Percentiles rank a stretch among this genome's conserved stretches.
phyloP scores from a whole-genome alignment of 331 rosid genomes.

The Quercus lobata region DNA sequence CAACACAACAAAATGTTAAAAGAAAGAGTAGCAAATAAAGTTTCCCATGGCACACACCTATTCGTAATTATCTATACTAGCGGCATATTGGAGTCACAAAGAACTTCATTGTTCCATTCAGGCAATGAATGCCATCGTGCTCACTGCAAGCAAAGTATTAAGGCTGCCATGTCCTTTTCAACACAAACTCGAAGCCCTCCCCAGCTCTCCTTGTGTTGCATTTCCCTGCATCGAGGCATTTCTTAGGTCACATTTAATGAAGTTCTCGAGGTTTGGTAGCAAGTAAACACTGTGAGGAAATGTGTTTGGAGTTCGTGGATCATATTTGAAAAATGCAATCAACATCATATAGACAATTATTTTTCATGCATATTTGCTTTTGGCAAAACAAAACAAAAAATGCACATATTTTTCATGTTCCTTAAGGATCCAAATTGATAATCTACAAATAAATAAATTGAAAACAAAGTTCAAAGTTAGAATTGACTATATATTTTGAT shows the following conservation, averaged over 20 bases:
- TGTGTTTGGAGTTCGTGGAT: slow-evolving; percentile 41
- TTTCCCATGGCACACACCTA: no score
- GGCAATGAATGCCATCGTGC: no score
- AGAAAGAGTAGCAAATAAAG: no score
- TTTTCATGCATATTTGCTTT: no score
- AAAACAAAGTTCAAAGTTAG: no score
- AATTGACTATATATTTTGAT: no score
- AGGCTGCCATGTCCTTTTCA: neutral
- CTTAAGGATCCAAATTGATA: no score
- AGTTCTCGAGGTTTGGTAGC: slow-evolving; percentile 40
- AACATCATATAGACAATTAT: neutral
- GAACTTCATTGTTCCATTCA: slow-evolving; percentile 51
- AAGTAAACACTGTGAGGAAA: slow-evolving; percentile 58
- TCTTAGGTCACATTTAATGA: slow-evolving; percentile 43
- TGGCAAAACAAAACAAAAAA: no score
- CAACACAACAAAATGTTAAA: no score
- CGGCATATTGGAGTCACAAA: slow-evolving; percentile 35
- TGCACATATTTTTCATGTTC: no score
- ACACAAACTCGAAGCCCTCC: slow-evolving; percentile 51
- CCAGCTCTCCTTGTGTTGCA: slow-evolving; percentile 42
- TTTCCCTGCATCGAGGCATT: slow-evolving; percentile 41
- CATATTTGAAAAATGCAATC: slow-evolving; percentile 66
- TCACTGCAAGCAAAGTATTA: no score
- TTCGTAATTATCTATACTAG: neutral
- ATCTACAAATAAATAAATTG: no score